phyloP scores from a whole-genome alignment of 2,329 filamentous ascomycete species.

The Fusarium sp. region DNA sequence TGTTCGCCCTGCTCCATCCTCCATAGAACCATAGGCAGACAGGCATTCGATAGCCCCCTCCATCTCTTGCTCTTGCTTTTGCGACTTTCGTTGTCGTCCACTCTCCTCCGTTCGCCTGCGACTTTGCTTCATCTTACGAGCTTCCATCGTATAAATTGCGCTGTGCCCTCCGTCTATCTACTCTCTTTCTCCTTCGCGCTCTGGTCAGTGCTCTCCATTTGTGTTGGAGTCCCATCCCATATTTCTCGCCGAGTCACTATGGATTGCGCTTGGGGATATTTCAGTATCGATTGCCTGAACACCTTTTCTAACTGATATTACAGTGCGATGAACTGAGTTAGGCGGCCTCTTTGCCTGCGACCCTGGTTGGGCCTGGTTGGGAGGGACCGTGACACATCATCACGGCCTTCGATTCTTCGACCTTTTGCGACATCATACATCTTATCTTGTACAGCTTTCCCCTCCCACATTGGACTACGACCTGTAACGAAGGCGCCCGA shows the following conservation, averaged over 20 bases:
- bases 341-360: constrained; percentile 51
- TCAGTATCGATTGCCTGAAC: constrained; percentile 19
- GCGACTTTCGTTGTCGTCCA: constrained; percentile 44
- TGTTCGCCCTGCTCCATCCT: constrained; percentile 43
- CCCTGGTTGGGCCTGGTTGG: constrained; percentile 53
- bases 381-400: constrained; percentile 45
- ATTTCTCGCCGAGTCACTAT: constrained; percentile 18
- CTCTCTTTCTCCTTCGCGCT: constrained; percentile 26
- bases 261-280: constrained; percentile 26
- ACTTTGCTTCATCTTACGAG: constrained; percentile 21
- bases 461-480: background rate
- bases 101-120: constrained; percentile 45
- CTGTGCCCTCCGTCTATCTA: constrained; percentile 12
- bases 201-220: constrained; percentile 41
- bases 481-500: constrained; percentile 15
- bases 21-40: constrained; percentile 17
- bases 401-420: constrained; percentile 38
- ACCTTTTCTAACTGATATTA: constrained; percentile 28
- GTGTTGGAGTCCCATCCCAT: constrained; percentile 17
- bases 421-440: constrained; percentile 22
- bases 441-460: background rate
- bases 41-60: constrained; percentile 34
- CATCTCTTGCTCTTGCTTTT: constrained; percentile 23
- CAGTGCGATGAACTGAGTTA: constrained; percentile 56
- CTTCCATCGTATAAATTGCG: constrained; percentile 40